Percentiles rank a stretch among this genome's conserved stretches.
Evolutionary conservation across 2,329 filamentous ascomycete genomes (phyloP).

Genomic region (Coniochaeta pulveracea): DNA sequence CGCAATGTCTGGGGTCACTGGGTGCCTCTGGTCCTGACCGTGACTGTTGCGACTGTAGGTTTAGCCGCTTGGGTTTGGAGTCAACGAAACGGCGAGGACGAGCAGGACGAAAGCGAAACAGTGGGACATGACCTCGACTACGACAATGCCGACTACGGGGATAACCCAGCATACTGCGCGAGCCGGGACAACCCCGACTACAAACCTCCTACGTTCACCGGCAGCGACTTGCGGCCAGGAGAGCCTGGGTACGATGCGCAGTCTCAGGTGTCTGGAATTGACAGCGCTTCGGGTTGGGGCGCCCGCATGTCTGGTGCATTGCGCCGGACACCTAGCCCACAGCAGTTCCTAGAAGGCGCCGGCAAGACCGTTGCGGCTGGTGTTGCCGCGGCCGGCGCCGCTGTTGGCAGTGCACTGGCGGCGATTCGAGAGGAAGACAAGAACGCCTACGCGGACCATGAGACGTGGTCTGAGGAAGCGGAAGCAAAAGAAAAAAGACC

Average conservation of each 20-base stretch:
- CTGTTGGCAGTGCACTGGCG: slow-evolving; percentile 69
- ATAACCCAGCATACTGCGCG: slow-evolving; percentile 37
- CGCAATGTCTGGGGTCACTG: slow-evolving; percentile 67
- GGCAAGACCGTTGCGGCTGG: slow-evolving; percentile 73
- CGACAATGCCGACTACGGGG: slow-evolving; percentile 33
- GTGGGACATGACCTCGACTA: slow-evolving; percentile 40
- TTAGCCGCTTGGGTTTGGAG: slow-evolving; percentile 91
- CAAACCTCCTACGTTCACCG: slow-evolving; percentile 18
- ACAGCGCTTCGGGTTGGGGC: slow-evolving; percentile 47
- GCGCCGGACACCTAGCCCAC: slow-evolving; percentile 72
- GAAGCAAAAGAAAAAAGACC: slow-evolving; percentile 48
- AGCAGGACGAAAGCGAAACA: slow-evolving; percentile 48
- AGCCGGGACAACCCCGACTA: slow-evolving; percentile 24
- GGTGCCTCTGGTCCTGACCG: slow-evolving; percentile 77
- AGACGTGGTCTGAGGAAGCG: slow-evolving; percentile 86
- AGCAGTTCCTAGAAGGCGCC: slow-evolving; percentile 78
- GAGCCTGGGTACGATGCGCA: slow-evolving; percentile 29
- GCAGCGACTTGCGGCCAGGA: slow-evolving; percentile 23
- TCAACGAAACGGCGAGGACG: slow-evolving; percentile 66
- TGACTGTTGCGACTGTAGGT: slow-evolving; percentile 78
- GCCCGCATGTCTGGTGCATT: slow-evolving; percentile 72
- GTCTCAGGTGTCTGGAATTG: slow-evolving; percentile 22
- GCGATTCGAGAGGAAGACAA: slow-evolving; percentile 78
- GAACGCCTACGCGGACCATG: slow-evolving; percentile 71
- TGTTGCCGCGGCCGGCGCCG: slow-evolving; percentile 71